Base-by-base conservation (phyloP, 352 stramenopile genomes). In the Phytopythium helicoides region DNA sequence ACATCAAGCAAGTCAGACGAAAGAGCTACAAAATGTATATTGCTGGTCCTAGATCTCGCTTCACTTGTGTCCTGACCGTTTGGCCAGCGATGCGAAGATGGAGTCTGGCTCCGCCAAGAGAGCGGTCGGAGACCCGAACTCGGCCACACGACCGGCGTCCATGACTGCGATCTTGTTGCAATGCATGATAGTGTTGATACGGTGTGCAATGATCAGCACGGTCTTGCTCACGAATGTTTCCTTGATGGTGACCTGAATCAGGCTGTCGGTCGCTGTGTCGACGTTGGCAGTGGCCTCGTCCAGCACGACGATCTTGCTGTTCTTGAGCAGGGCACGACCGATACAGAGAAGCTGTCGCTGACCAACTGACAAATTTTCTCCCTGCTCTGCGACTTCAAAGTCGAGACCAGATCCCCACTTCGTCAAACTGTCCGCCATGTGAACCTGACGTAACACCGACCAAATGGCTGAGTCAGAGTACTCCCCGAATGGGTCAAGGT, bases 311-410 rank as follows among this genome's bases (percentile, higher is more conserved):
- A 87, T 68, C 28, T 94, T 95, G 28, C 76, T 82, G 36, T 96
- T 81, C 19, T 89, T 81, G 19, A 99, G 51, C 18, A 99, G 57
- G 16, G 94, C 96, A 38, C 96, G 80, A 7, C 92, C 95, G 56
- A 99, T 98, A 41, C 93, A 99, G 6, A 99, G 52, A 16, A 99
- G 71, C 63, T 98, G 90, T n/a, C 92, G 60, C 63, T 99, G 88
- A n/a, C 96, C 96, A 41, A 98, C 89, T 35, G 82, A 97, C 42
- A 98, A 87, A 68, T 98, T 98, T 18, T 93, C 87, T 1, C 96
- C 96, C 34, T 86, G 84, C 61, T 98, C 94, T 0, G 86, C 67
- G 3, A 98, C 84, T 21, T 83, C 55, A 38, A 92, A 84, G 51
- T 97, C 85, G 7, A 98, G 75, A 6, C 79, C 80, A 28, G 55